Evolutionary conservation across 202 grass and related monocot species (phyloP), one percentile per base, ranked within the genome.

Genomic region (Saccharum hybrid): DNA sequence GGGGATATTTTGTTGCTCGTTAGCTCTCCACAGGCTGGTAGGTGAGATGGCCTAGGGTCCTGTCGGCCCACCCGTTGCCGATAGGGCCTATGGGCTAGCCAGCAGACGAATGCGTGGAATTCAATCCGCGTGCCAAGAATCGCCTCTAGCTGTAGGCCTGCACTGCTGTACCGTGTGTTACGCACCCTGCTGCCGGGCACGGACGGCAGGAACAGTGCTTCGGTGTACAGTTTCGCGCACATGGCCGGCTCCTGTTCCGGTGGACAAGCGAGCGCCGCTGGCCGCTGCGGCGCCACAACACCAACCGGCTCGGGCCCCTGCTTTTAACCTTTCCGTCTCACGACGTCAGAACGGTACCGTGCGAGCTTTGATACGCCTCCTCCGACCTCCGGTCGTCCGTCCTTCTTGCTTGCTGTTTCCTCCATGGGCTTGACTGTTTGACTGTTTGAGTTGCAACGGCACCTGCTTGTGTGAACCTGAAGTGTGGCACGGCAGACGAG

Each of bases 191-290:
- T 36, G 63, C 26, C 82, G 38, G 77, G 43, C 69, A 66, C 69
- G 48, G 70, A 77, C 54, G 72, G 56, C 36, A 74, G 69, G 26
- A 85, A 81, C 72, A 85, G 87, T 81, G 77, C 39, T 1, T 9
- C 7, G 39, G 1, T 62, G 83, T 49, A 33, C 23, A 4, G 59
- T 26, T 33, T 68, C n/a, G 4, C 28, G 80, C 80, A 57, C 60
- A 45, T 56, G 66, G 39, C 56, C 42, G 56, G 51, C 40, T 43
- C 40, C 68, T 31, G 22, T 15, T 34, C 33, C 10, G 11, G 8
- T 51, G 69, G 69, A 67, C 40, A 46, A 13, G 12, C 65, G 12
- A 48, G 18, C 41, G 49, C 34, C 65, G 65, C 28, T 31, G 28
- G 45, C 34, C 64, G 64, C 15, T 19, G 8, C 65, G 2, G 34